Evolutionary conservation across 495 filamentous ascomycete species (phyloP), one percentile per base, ranked within the genome.

Genomic region (Chaetomidium leptoderma): DNA sequence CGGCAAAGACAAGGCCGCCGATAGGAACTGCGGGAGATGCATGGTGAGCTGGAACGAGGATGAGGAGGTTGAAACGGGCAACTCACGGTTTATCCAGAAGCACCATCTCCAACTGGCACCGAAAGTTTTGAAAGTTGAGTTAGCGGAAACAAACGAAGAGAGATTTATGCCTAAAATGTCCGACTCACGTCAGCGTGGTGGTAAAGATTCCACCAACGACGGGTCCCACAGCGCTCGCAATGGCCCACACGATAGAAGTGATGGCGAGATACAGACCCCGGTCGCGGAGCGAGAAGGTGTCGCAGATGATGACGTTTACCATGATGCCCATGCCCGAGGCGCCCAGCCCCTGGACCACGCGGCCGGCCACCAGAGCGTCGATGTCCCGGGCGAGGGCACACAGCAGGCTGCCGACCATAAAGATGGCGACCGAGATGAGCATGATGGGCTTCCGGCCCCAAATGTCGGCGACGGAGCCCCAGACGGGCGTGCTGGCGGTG

Each of bases 381-480:
- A 92, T 82, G 48, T 75, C 86, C 29, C 74, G 75, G 14, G 84
- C 77, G 37, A 89, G 64, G 1, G 81, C 90, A 50, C 86, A 84
- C 32, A 92, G 76, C 54, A 92, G 71, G 63, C 83, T 87, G 10
- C 84, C 88, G 24, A 87, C 68, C 39, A 91, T 79, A 76, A 95
- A 95, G 29, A 87, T 64, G 17, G 78, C 68, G 37, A 84, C 86
- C 29, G 88, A 86, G 10, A 82, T 44, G 13, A 95, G 72, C 35
- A 93, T 73, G 52, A 91, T 83, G 8, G 80, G 82, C 64, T 92
- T 92, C 40, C 90, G 81, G 5, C 90, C 90, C 76, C 82, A 92
- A 52, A 92, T 91, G 64, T 93, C 90, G 59, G 80, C 83, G 42
- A 90, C 65, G 61, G 88, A 88, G n/a, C 86, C 88, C 87, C 88